Percentiles rank a stretch among this genome's conserved stretches.
Evolutionary conservation across 2,329 filamentous ascomycete genomes (phyloP).

Genomic region (Xylariales sp.): DNA sequence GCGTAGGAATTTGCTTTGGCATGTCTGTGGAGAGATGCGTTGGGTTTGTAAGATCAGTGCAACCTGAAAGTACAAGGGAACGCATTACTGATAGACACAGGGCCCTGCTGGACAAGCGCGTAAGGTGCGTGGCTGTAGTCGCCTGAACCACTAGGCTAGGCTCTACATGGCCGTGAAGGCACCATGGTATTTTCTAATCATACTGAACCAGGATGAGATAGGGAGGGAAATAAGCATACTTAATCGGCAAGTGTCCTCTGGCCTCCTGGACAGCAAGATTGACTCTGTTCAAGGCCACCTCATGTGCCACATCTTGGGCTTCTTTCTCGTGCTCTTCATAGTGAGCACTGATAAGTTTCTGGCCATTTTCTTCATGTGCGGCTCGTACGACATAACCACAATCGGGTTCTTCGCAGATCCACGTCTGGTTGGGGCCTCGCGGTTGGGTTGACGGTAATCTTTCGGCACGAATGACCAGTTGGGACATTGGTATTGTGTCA

Average conservation of each 20-base stretch:
- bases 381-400: slow-evolving; percentile 73
- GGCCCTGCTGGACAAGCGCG: not conserved
- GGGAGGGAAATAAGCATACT: slow-evolving; percentile 60
- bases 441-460: slow-evolving; percentile 61
- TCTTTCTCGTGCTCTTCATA: slow-evolving; percentile 70
- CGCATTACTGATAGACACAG: not conserved
- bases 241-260: slow-evolving; percentile 65
- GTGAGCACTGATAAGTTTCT: slow-evolving; percentile 69
- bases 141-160: slow-evolving; percentile 20
- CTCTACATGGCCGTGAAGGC: not conserved
- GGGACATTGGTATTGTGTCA: slow-evolving; percentile 34
- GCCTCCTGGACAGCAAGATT: slow-evolving; percentile 68
- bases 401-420: slow-evolving; percentile 73
- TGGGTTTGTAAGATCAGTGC: not conserved
- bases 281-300: slow-evolving; percentile 53
- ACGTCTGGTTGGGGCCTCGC: slow-evolving; percentile 70
- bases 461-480: slow-evolving; percentile 61
- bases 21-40: not conserved
- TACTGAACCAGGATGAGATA: slow-evolving; percentile 51
- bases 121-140: not conserved
- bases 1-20: not conserved
- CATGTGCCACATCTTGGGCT: slow-evolving; percentile 57
- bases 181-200: slow-evolving; percentile 11
- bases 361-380: slow-evolving; percentile 66
- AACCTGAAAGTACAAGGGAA: not conserved